A percentile compares a stretch with the other conserved stretches of the same genome.
These are phyloP conservation scores for Spirogloea muscicola DNA, from an alignment of 139 green algal species.

Conservation along the genomic window DNA sequence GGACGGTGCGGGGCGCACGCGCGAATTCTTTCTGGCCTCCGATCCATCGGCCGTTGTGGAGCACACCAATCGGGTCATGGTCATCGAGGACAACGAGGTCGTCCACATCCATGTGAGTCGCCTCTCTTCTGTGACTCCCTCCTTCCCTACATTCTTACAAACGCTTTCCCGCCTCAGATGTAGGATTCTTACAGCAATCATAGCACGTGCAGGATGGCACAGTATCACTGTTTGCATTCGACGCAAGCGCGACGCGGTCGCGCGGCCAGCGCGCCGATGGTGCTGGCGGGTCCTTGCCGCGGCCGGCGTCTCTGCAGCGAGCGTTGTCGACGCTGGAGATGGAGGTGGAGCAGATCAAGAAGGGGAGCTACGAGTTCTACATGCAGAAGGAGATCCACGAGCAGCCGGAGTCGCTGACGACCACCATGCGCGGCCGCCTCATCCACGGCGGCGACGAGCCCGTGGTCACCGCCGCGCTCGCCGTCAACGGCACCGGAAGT, in stretches of 20 bases:
- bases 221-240: conserved; percentile 46
- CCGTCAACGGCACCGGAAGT: background rate
- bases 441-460: background rate
- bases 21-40: conserved; percentile 94
- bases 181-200: too few species aligned
- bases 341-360: conserved; percentile 96
- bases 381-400: conserved; percentile 91
- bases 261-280: background rate
- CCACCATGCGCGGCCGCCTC: conserved; percentile 56
- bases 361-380: conserved; percentile 91
- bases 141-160: too few species aligned
- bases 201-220: conserved; percentile 50
- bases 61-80: conserved; percentile 93
- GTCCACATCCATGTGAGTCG: conserved; percentile 61
- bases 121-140: too few species aligned
- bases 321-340: conserved; percentile 83
- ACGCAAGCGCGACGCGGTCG: conserved; percentile 9
- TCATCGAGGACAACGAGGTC: conserved; percentile 95
- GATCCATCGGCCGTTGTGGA: conserved; percentile 93
- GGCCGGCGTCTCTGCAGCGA: conserved; percentile 59
- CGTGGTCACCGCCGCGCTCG: background rate
- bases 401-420: conserved; percentile 82
- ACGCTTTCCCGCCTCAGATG: too few species aligned
- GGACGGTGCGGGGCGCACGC: background rate
- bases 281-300: too few species aligned